phyloP scores from a whole-genome alignment of 2,329 filamentous ascomycete genomes.

The Penicillium sp. region DNA sequence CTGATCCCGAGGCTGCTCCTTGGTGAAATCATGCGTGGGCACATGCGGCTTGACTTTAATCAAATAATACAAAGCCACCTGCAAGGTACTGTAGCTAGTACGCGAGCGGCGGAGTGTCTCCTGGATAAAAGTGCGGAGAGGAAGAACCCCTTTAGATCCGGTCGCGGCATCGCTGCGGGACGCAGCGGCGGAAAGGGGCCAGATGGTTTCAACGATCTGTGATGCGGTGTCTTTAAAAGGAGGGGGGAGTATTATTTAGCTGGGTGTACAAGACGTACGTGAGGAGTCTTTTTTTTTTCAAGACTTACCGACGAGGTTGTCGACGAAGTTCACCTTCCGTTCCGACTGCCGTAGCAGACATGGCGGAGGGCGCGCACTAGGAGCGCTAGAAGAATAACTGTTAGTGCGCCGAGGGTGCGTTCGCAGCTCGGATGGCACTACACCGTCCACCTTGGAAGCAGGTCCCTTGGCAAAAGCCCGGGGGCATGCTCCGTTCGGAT shows the following conservation, averaged over 20 bases:
- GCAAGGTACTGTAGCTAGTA: slow-evolving; percentile 93
- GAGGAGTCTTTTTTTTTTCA: slow-evolving; percentile 27
- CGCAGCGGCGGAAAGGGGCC: slow-evolving; percentile 77
- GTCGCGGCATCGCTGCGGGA: slow-evolving; percentile 59
- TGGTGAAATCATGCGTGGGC: slow-evolving; percentile 72
- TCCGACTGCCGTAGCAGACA: slow-evolving; percentile 76
- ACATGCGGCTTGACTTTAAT: slow-evolving; percentile 88
- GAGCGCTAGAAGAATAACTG: slow-evolving; percentile 41
- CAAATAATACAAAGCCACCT: slow-evolving; percentile 92
- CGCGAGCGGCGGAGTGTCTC: slow-evolving; percentile 90
- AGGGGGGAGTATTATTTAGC: slow-evolving; percentile 19
- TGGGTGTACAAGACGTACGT: slow-evolving; percentile 17
- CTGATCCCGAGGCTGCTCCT: slow-evolving; percentile 68
- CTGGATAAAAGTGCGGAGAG: slow-evolving; percentile 90
- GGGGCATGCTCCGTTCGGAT: slow-evolving; percentile 19
- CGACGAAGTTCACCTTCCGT: slow-evolving; percentile 89
- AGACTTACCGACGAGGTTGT: slow-evolving; percentile 90
- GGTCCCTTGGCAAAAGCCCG: slow-evolving; percentile 23
- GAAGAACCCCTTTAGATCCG: slow-evolving; percentile 68
- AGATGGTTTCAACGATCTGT: slow-evolving; percentile 93
- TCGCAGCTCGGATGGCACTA: slow-evolving; percentile 35
- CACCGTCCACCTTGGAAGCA: slow-evolving; percentile 26
- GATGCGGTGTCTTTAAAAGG: slow-evolving; percentile 74
- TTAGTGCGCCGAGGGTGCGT: slow-evolving; percentile 48
- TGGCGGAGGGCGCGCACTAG: slow-evolving; percentile 57